Conservation (phyloP, 2,329 filamentous ascomycete genomes). For the Hyphodiscus sp. region DNA sequence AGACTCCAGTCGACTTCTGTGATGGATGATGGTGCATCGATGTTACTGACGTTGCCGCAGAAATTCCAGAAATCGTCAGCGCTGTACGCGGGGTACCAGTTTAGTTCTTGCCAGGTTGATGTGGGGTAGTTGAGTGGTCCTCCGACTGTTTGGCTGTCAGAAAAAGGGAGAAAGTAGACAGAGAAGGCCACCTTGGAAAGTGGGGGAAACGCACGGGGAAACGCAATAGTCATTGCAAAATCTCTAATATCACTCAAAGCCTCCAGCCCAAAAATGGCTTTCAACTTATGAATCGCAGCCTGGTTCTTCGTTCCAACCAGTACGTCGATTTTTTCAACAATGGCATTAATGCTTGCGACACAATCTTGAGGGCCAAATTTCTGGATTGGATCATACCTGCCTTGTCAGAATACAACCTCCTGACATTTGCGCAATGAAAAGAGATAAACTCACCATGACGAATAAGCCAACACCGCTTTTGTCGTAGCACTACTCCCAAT, state of each 20-base stretch:
- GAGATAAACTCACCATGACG: constrained; percentile 35
- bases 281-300: constrained; percentile 38
- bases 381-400: constrained; percentile 38
- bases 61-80: constrained; percentile 45
- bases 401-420: background rate
- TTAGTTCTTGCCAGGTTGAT: constrained; percentile 48
- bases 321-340: constrained; percentile 43
- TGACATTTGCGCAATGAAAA: background rate
- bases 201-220: constrained; percentile 27
- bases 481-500: constrained; percentile 42
- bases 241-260: constrained; percentile 38
- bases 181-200: background rate
- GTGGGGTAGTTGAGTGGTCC: constrained; percentile 43
- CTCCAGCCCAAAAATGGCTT: constrained; percentile 41
- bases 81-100: constrained; percentile 38
- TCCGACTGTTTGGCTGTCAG: constrained; percentile 25
- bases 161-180: background rate
- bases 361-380: constrained; percentile 44
- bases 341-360: constrained; percentile 40
- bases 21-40: constrained; percentile 37
- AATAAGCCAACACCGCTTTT: constrained; percentile 37
- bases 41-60: constrained; percentile 44
- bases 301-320: constrained; percentile 38
- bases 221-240: constrained; percentile 42
- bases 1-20: constrained; percentile 39